phyloP scores from a whole-genome alignment of 75 land plant genomes.

The Picea sitchensis region DNA sequence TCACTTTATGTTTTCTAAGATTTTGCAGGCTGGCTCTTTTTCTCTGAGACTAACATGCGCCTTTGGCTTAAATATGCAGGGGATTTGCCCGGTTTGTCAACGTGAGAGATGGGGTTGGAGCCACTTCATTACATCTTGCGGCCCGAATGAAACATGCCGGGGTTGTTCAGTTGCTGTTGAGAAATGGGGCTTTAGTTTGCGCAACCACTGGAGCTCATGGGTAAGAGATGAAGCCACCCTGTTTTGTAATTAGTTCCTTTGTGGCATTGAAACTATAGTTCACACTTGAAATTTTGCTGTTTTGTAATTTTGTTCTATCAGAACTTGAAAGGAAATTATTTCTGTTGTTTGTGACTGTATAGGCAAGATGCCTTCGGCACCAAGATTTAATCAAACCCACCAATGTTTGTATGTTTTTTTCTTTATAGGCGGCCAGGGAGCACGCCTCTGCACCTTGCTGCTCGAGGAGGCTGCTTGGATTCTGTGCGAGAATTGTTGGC shows the following conservation, averaged over 20 bases:
- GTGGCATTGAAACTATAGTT: too few species aligned
- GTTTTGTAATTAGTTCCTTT: too few species aligned
- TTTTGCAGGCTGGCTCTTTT: background rate
- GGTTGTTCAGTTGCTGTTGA: conserved; percentile 60
- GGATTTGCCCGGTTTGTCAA: conserved; percentile 82
- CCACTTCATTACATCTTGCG: conserved; percentile 81
- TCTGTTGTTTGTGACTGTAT: background rate
- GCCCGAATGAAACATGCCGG: conserved; percentile 53
- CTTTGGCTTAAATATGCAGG: conserved; percentile 38
- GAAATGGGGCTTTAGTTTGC: conserved; percentile 82
- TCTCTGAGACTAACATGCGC: background rate
- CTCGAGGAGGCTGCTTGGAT: conserved; percentile 62
- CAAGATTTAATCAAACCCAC: background rate
- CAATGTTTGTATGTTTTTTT: conserved; percentile 2
- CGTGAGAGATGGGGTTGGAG: conserved; percentile 78
- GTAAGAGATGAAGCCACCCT: conserved; percentile 19
- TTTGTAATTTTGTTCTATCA: background rate
- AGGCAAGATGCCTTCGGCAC: background rate
- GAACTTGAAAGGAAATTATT: background rate
- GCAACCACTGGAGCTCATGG: conserved; percentile 73
- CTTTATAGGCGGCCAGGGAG: conserved; percentile 47
- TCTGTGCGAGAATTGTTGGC: conserved; percentile 68
- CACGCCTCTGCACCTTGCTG: conserved; percentile 79
- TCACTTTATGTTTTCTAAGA: background rate
- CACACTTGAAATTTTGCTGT: too few species aligned